Evolutionary conservation across 2,329 filamentous ascomycete genomes (phyloP).

Genomic region (Colletotrichum scovillei): DNA sequence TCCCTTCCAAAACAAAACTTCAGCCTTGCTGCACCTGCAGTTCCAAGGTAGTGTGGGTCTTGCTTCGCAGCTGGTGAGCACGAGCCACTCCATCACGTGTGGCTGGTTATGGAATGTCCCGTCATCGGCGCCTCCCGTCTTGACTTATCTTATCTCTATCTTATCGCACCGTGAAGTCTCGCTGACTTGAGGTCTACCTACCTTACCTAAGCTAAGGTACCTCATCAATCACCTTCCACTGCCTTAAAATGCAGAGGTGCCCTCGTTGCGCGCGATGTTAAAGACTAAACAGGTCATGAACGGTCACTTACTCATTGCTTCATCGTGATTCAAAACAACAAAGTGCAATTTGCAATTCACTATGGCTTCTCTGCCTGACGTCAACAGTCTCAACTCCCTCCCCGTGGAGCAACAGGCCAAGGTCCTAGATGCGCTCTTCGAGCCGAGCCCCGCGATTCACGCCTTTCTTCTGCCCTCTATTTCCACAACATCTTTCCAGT

Average conservation of each 20-base stretch:
- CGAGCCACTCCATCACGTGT: constrained; percentile 32
- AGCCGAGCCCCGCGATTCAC: constrained; percentile 82
- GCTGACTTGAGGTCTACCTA: background rate
- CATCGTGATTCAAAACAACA: background rate
- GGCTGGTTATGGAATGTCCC: background rate
- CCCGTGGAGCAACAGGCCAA: constrained; percentile 64
- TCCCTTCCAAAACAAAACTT: constrained; percentile 36
- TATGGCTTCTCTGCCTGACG: constrained; percentile 63
- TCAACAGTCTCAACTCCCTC: constrained; percentile 66
- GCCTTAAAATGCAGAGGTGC: background rate
- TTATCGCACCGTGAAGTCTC: constrained; percentile 26
- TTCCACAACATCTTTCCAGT: constrained; percentile 64
- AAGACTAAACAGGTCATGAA: background rate
- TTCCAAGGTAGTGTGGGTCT: constrained; percentile 19
- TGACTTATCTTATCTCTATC: background rate
- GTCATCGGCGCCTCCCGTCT: background rate
- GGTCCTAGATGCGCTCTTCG: constrained; percentile 84
- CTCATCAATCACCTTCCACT: background rate
- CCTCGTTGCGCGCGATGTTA: background rate
- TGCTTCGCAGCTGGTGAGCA: constrained; percentile 9
- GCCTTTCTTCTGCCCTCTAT: constrained; percentile 76
- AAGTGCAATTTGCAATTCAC: background rate
- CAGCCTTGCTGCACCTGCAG: constrained; percentile 29
- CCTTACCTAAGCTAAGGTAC: background rate
- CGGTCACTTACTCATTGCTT: background rate